These are phyloP conservation scores for Neofusicoccum sp. DNA, from an alignment of 2,329 filamentous ascomycete genomes.

Conservation along the genomic window DNA sequence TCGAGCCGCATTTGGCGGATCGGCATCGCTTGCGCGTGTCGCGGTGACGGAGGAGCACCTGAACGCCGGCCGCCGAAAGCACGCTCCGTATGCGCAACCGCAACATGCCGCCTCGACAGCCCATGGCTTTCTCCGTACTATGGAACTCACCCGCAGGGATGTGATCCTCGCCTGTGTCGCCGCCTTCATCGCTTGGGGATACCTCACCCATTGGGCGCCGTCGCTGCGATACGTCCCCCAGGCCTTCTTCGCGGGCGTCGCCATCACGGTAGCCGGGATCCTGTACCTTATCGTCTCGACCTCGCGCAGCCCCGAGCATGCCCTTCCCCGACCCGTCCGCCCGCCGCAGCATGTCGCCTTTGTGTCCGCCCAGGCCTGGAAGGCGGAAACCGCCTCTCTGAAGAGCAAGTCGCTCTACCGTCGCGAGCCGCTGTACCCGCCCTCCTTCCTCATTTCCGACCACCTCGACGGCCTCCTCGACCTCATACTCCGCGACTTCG, in stretches of 20 bases:
- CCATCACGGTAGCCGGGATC: slow-evolving; percentile 58
- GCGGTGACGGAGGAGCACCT: slow-evolving; percentile 1
- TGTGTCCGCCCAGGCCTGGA: slow-evolving; percentile 66
- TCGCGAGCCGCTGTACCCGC: slow-evolving; percentile 70
- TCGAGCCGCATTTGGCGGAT: slow-evolving; percentile 1
- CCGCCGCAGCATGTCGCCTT: slow-evolving; percentile 56
- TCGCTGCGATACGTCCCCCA: slow-evolving; percentile 82
- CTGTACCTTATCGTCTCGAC: slow-evolving; percentile 64
- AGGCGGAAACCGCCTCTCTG: slow-evolving; percentile 67
- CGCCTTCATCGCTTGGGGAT: slow-evolving; percentile 84
- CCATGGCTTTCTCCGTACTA: slow-evolving; percentile 41
- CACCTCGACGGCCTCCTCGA: slow-evolving; percentile 79
- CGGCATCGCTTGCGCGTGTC: slow-evolving; percentile 7
- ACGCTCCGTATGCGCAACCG: slow-evolving; percentile 17
- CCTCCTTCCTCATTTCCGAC: slow-evolving; percentile 75
- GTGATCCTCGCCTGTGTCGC: slow-evolving; percentile 67
- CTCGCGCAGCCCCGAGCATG: slow-evolving; percentile 48
- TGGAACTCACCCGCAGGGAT: slow-evolving; percentile 73
- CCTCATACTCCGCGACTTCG: slow-evolving; percentile 78
- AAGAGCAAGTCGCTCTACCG: slow-evolving; percentile 68
- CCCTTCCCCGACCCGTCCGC: slow-evolving; percentile 32
- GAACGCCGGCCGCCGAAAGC: slow-evolving; percentile 12
- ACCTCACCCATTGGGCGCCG: slow-evolving; percentile 80
- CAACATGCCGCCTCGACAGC: slow-evolving; percentile 22
- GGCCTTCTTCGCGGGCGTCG: slow-evolving; percentile 73